These are phyloP conservation scores for Pichia gijzeniarum DNA, from an alignment of 805 yeast species.

Conservation along the genomic window DNA sequence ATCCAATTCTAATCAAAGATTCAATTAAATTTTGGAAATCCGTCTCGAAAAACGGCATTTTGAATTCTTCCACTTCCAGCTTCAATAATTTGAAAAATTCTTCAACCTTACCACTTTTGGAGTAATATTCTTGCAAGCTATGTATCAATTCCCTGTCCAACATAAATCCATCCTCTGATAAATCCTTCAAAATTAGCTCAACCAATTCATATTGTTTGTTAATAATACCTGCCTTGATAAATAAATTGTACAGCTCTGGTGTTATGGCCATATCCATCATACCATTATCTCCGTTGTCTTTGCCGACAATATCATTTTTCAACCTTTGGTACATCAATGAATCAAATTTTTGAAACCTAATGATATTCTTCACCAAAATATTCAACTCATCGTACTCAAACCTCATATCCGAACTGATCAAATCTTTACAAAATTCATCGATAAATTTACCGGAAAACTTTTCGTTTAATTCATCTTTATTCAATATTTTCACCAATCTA, in stretches of 20 bases:
- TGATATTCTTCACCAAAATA: slow-evolving; percentile 3
- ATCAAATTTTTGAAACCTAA: slow-evolving; percentile 1
- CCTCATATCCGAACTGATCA: not conserved
- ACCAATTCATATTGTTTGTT: slow-evolving; percentile 14
- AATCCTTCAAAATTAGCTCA: slow-evolving; percentile 16
- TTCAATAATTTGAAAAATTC: slow-evolving; percentile 20
- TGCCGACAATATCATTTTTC: not conserved
- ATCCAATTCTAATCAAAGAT: slow-evolving; percentile 14
- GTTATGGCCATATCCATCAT: slow-evolving; percentile 5
- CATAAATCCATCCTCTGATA: slow-evolving; percentile 11
- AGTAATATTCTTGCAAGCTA: slow-evolving; percentile 9
- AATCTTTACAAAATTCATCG: slow-evolving; percentile 7
- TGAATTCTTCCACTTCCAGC: slow-evolving; percentile 14
- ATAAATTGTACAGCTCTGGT: slow-evolving; percentile 14
- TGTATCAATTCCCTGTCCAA: slow-evolving; percentile 19
- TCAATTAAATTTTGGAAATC: slow-evolving; percentile 16
- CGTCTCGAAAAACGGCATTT: slow-evolving; percentile 11
- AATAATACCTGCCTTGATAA: slow-evolving; percentile 16
- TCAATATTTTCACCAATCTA: not conserved
- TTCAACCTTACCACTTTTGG: slow-evolving; percentile 11
- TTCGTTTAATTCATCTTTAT: not conserved
- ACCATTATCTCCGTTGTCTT: too few relatives aligned
- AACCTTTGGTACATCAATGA: not conserved
- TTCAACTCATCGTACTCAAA: slow-evolving; percentile 2
- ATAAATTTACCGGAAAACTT: slow-evolving; percentile 2